Evolutionary conservation across 495 filamentous ascomycete genomes (phyloP), one percentile per base, ranked within the genome.

Genomic region (Sporormia fimetaria): DNA sequence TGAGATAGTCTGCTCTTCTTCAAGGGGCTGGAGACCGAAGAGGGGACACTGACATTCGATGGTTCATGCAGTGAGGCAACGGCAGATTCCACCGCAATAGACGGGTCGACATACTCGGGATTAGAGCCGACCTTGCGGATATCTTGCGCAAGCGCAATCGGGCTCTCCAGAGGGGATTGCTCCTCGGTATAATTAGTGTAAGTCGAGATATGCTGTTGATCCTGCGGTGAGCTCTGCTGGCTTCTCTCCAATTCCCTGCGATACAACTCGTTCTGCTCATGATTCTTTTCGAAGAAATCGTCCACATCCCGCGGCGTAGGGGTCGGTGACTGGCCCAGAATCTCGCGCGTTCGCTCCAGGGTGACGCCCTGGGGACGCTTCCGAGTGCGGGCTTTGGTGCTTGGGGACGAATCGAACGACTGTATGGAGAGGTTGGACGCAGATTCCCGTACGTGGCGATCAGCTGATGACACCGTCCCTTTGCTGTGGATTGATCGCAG

Each of bases 41-140:
- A 79, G 7, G 63, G 64, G 2, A 59, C 57, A 2, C 71, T 80
- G 11, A 85, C 31, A n/a, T 78, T 68, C 2, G 86, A 88, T 6
- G 78, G 80, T 23, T 92, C 82, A 32, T 85, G 72, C 6, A 95
- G 67, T 6, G 85, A 92, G 8, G 87, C 87, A 23, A 94, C 87
- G 16, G 79, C 80, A 22, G 87, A 94, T 59, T 93, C 85, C 3
- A 88, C 78, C 5, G 69, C 80, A n/a, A 70, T 42, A 3, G 77
- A 78, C 4, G 69, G 72, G 34, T 82, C 76, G 2, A 87, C 69
- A 54, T 81, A 81, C 34, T 81, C 67, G 12, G 85, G 80, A 46
- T 85, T 92, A 12, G 77, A 73, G 22, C 70, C 80, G 18, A 80
- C 59, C 2, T 71, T 73, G 30, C 71, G 71, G 15, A 93, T 74